Percentiles rank a stretch among this genome's conserved stretches.
Conservation (phyloP, 305 asterid genomes). For the Rubia peregrina region DNA sequence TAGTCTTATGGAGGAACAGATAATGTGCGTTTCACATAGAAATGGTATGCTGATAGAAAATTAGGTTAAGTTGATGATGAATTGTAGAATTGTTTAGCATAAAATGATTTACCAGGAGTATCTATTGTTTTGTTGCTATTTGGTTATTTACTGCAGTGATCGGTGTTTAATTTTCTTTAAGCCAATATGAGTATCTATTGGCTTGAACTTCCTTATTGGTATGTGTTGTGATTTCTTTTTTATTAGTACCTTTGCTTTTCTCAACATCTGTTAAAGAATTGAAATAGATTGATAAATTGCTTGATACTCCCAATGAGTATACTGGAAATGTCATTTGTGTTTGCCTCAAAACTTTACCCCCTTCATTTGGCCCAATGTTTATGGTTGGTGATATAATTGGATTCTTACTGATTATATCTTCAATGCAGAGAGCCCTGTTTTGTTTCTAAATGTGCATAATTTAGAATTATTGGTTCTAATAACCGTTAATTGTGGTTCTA, state of each 20-base stretch:
- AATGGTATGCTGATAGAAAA: too few species aligned
- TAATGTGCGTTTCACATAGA: too few species aligned
- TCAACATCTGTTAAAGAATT: background rate
- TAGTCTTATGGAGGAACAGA: background rate
- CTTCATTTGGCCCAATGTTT: background rate
- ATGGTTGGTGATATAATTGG: background rate
- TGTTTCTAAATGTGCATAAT: background rate
- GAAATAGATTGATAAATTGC: background rate
- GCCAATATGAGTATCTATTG: too few species aligned
- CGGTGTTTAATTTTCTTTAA: too few species aligned
- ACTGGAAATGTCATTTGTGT: background rate
- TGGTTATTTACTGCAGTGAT: too few species aligned
- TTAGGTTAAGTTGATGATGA: too few species aligned
- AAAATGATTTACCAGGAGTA: too few species aligned
- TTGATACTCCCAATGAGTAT: background rate
- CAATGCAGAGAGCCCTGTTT: background rate
- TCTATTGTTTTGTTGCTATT: too few species aligned
- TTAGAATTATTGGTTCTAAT: slow-evolving; percentile 6
- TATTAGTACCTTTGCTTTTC: background rate
- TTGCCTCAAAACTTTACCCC: background rate
- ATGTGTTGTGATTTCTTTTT: background rate
- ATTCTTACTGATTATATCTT: background rate
- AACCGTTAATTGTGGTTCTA: slow-evolving; percentile 14
- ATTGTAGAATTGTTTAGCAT: too few species aligned
- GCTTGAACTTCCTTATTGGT: background rate